Evolutionary conservation across 2,329 filamentous ascomycete species (phyloP), one percentile per base, ranked within the genome.

Genomic region (Lomentospora prolificans): DNA sequence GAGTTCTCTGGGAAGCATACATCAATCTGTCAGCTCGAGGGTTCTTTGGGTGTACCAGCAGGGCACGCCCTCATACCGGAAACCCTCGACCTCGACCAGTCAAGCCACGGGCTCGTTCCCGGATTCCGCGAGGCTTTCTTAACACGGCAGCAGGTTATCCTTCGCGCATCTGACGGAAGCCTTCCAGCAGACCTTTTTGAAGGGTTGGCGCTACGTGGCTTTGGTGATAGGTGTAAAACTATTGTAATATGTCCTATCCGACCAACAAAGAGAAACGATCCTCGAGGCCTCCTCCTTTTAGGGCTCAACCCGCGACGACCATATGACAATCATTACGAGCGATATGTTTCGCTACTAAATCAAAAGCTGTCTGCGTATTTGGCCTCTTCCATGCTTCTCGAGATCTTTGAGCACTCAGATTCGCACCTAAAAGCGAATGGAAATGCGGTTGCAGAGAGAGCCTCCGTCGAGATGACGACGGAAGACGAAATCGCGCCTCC

Each of bases 391-490:
- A 53, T 52, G 24, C 24, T 52, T 1, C 55, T 56, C 17, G 55
- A 56, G 36, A 31, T 7, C 31, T 19, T 25, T 30, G 36, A 28
- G 14, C 24, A 22, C 5, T 10, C 44, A 10, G 17, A 25, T 10
- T 48, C 17, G 22, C 44, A 48, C 44, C 44, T 14, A 14, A 25
- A 25, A 10, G n/a, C 4, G 44, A 48, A 48, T 25, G 44, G 44
- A 10, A 48, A 22, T 22, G 22, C 22, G 22, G 88, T 87, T 1
- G 88, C 88, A 19, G 82, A 81, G 56, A 74, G 90, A 28, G 89
- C 89, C 8, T 87, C 87, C 2, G 71, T 88, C 58, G 88, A 94
- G 66, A 82, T 86, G 2, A 86, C 89, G 61, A 85, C 90, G 63
- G 77, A 92, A 3, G 89, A 86, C 0, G 80, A 89, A 65, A 86